Percentiles rank a stretch among this genome's conserved stretches.
Conservation (phyloP, 2,329 filamentous ascomycete genomes). For the Diaporthe citri region DNA sequence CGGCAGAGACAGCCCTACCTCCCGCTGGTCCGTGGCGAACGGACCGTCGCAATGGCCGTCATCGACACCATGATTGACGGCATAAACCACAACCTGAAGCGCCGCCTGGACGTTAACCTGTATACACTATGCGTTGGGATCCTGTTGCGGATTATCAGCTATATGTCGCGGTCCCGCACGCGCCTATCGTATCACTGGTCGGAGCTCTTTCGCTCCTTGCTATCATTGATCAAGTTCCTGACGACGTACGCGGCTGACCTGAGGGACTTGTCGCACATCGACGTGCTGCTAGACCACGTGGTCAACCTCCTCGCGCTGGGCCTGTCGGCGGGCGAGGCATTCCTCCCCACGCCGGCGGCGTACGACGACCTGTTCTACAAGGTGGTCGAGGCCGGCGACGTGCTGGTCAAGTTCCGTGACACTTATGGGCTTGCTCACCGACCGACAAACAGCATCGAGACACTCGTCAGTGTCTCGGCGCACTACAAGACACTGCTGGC, state of each 20-base stretch:
- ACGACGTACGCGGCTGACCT: conserved; percentile 88
- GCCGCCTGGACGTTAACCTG: conserved; percentile 85
- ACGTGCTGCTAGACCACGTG: conserved; percentile 79
- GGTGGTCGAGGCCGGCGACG: conserved; percentile 89
- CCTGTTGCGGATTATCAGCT: conserved; percentile 84
- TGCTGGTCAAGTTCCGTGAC: conserved; percentile 84
- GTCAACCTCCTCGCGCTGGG: conserved; percentile 87
- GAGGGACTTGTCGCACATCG: conserved; percentile 75
- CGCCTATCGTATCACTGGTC: conserved; percentile 94
- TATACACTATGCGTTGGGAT: conserved; percentile 88
- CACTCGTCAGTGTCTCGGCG: conserved; percentile 82
- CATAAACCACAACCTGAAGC: conserved; percentile 92
- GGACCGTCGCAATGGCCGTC: conserved; percentile 80
- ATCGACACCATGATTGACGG: conserved; percentile 91
- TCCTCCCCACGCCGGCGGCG: conserved; percentile 85
- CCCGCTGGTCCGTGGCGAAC: conserved; percentile 78
- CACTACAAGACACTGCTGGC: conserved; percentile 90
- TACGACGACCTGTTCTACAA: conserved; percentile 99
- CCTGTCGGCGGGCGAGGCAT: conserved; percentile 88
- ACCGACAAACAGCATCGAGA: conserved; percentile 81
- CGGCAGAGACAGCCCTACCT: conserved; percentile 90
- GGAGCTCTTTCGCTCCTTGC: conserved; percentile 89
- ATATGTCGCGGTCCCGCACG: conserved; percentile 84
- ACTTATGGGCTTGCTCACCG: conserved; percentile 74
- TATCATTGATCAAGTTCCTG: conserved; percentile 90